These are phyloP conservation scores for Dactylella cylindrospora DNA, from an alignment of 2,329 filamentous ascomycete species.

Conservation along the genomic window DNA sequence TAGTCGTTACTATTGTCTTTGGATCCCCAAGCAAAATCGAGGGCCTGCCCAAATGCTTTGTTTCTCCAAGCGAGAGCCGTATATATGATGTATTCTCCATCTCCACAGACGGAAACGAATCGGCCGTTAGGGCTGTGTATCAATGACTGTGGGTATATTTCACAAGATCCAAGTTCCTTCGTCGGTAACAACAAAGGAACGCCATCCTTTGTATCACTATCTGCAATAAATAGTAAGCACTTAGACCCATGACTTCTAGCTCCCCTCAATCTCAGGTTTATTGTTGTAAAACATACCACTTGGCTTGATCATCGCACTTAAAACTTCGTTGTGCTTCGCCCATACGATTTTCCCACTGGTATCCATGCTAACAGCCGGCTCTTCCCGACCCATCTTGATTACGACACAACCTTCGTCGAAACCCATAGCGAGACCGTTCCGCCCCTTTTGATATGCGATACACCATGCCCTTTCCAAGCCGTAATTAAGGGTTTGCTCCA, in stretches of 20 bases:
- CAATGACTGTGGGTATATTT: conserved; percentile 93
- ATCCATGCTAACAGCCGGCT: conserved; percentile 98
- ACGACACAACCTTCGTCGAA: conserved; percentile 98
- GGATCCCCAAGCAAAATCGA: conserved; percentile 95
- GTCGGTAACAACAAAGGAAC: conserved; percentile 80
- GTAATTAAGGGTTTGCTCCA: conserved; percentile 95
- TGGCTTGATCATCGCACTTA: conserved; percentile 92
- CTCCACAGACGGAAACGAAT: conserved; percentile 86
- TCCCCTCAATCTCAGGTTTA: background rate
- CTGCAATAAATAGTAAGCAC: conserved; percentile 52
- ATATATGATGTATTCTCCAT: conserved; percentile 99
- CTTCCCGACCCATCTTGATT: conserved; percentile 94
- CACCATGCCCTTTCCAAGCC: conserved; percentile 96
- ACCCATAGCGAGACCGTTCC: conserved; percentile 90
- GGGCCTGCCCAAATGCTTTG: conserved; percentile 90
- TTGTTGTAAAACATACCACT: conserved; percentile 58
- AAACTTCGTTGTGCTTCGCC: conserved; percentile 91
- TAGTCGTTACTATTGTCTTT: conserved; percentile 99
- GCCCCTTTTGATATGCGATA: conserved; percentile 90
- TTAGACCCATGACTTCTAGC: conserved; percentile 49
- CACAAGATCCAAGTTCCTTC: conserved; percentile 93
- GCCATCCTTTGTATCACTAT: conserved; percentile 82
- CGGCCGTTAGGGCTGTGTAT: conserved; percentile 94
- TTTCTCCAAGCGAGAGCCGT: conserved; percentile 95
- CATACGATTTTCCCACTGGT: conserved; percentile 92